Evolutionary conservation across 2,329 filamentous ascomycete genomes (phyloP).

Genomic region (Cyphellophora europaea): DNA sequence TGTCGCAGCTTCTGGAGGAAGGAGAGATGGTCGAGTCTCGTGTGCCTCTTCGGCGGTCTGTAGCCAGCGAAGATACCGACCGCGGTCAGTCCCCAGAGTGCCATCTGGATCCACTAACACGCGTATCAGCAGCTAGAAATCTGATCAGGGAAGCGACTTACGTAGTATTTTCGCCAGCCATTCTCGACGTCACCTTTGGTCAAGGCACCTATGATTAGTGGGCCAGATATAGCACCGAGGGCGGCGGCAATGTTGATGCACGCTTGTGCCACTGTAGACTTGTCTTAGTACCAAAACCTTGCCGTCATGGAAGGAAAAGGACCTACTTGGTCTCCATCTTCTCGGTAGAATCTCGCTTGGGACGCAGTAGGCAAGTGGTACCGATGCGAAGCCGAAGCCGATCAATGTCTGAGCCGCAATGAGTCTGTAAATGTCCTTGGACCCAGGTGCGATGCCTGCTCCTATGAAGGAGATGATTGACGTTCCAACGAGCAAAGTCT

Average conservation of each 20-base stretch:
- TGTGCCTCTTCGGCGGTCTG: constrained; percentile 14
- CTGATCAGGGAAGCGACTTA: constrained; percentile 3
- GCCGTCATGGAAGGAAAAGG: neutral
- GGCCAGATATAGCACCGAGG: constrained; percentile 10
- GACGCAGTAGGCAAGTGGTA: constrained; percentile 13
- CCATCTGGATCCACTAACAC: constrained; percentile 14
- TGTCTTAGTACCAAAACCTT: too few relatives aligned
- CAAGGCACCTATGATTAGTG: constrained; percentile 12
- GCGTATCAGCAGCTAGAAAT: constrained; percentile 1
- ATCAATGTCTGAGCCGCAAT: constrained; percentile 15
- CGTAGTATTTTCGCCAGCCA: constrained; percentile 16
- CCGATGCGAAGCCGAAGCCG: constrained; percentile 13
- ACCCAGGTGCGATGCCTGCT: constrained; percentile 13
- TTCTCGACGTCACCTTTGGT: constrained; percentile 5
- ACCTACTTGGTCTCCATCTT: constrained; percentile 17
- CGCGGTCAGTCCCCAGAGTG: constrained; percentile 14
- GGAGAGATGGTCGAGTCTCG: constrained; percentile 12
- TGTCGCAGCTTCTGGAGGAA: constrained; percentile 13
- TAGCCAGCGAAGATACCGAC: constrained; percentile 13
- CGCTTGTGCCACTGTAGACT: constrained; percentile 15
- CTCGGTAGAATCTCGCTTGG: constrained; percentile 16
- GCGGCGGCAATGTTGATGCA: constrained; percentile 12
- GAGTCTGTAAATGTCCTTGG: constrained; percentile 10
- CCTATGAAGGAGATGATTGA: constrained; percentile 11
- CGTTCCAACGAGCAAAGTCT: constrained; percentile 12